Base-by-base conservation (phyloP, 1,284 basidiomycete species). In the Volvariella surrecta region DNA sequence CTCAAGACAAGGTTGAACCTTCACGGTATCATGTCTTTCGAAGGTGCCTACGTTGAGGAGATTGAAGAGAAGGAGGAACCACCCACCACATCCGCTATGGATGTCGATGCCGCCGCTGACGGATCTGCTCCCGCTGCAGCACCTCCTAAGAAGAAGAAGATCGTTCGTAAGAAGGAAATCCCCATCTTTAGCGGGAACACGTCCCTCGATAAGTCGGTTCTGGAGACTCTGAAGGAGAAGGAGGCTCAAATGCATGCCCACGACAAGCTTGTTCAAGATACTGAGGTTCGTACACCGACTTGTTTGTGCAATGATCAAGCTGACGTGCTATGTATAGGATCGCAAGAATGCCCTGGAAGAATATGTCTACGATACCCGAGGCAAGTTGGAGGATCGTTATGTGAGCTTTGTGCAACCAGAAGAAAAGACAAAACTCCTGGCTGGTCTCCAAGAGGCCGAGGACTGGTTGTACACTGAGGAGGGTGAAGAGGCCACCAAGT, bases 271-370 rank as follows among this genome's bases (percentile, higher is more conserved):
- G 93, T 97, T 42, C 77, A 80, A 67, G 93, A 96, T 63, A 96
- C 93, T 45, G 91, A 95, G 79, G 88, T 88, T 54, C 34, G 74
- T 66, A 37, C 7, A 8, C 44, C 34, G n/a, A 40, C 41, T 28
- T 20, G 40, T 20, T 22, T 32, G 48, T 17, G 32, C 39, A 7
- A 21, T 28, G 37, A 40, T 45, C 21, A 34, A 8, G 37, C 37
- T 35, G 31, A 40, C 8, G 15, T 9, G 13, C 47, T 37, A 48
- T 40, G 8, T 48, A 35, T 48, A 91, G 88, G 89, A 96, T 64
- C 82, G 89, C 62, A 97, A 95, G 73, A 96, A 97, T 62, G 91
- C 92, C 11, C 80, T 97, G 18, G 93, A 97, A 68, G 93, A 96
- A 69, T 96, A 94, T 70, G 85, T 96, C 50, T 96, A 96, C 68